Conservation (phyloP, 352 stramenopile genomes). For the Thalassiosira mediterranea region DNA sequence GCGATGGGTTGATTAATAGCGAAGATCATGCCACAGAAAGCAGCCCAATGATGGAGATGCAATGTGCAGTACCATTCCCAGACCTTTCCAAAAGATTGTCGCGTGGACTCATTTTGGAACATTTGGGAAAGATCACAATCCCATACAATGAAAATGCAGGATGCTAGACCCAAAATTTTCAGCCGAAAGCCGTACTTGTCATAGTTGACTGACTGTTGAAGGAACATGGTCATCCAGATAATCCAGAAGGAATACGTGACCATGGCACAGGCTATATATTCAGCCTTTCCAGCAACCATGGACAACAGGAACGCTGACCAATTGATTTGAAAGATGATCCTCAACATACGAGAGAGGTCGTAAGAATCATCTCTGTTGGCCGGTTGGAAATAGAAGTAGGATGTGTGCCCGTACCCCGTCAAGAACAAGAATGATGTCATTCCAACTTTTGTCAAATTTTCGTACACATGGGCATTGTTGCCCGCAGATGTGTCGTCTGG, state of each 20-base stretch:
- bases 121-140: constrained; percentile 58
- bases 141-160: constrained; percentile 81
- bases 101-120: not conserved
- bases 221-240: constrained; percentile 78
- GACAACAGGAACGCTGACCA: constrained; percentile 84
- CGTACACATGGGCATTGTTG: constrained; percentile 85
- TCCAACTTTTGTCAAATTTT: constrained; percentile 84
- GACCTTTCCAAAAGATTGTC: not conserved
- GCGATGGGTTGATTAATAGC: constrained; percentile 84
- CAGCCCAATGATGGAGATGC: constrained; percentile 85
- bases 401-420: constrained; percentile 86
- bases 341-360: constrained; percentile 72
- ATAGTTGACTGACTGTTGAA: constrained; percentile 68
- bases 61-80: constrained; percentile 86
- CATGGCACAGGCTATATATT: constrained; percentile 86
- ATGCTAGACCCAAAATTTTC: constrained; percentile 63
- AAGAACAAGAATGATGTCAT: constrained; percentile 87
- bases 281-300: constrained; percentile 69
- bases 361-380: constrained; percentile 71
- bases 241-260: constrained; percentile 87
- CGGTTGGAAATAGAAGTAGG: constrained; percentile 83
- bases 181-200: constrained; percentile 62
- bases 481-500: no score
- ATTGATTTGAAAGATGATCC: constrained; percentile 86
- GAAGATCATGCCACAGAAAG: constrained; percentile 86